Evolutionary conservation across 768 basidiomycete species (phyloP), one percentile per base, ranked within the genome.

Genomic region (Dacryopinax primogenitus): DNA sequence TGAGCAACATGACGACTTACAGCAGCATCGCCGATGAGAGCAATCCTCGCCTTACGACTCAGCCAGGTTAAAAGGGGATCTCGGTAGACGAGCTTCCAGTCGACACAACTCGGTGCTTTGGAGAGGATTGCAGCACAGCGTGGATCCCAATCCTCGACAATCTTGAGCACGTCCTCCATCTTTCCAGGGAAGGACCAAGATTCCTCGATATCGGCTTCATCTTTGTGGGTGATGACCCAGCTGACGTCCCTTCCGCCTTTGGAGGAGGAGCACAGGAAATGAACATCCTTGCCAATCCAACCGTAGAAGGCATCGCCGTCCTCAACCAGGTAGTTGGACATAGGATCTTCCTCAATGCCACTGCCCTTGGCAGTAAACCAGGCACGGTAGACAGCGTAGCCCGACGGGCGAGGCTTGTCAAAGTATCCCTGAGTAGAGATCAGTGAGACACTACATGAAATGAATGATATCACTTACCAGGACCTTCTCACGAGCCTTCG

Each of bases 1-100:
- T 30, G n/a, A 4, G 13, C 9, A 30, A 11, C 32, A 32, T 2
- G 51, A 9, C 9, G 51, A 32, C 51, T 58, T 30, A 30, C 51
- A 51, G 73, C 70, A 34, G 71, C 70, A 62, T 76, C 70, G 12
- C 74, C 74, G 47, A 73, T 70, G 36, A 75, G 66, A 12, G 67
- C 51, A 6, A 73, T 64, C n/a, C 66, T 64, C 15, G 69, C 71
- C 34, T 66, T 62, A 39, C 64, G 66, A 64, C 68, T 71, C 45
- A 73, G 66, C 65, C 73, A 75, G 2, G 67, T 69, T 16, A 69
- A 70, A 0, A 72, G 66, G 7, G 71, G 71, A 28, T 69, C 70
- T 32, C 70, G 69, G 64, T 67, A 70, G 23, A 71, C 68, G 44
- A 72, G 66, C 64, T 72, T 72, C 71, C 71, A 72, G 66, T 72